These are phyloP conservation scores for Lipomyces kockii DNA, from an alignment of 805 yeast genomes.

Conservation along the genomic window DNA sequence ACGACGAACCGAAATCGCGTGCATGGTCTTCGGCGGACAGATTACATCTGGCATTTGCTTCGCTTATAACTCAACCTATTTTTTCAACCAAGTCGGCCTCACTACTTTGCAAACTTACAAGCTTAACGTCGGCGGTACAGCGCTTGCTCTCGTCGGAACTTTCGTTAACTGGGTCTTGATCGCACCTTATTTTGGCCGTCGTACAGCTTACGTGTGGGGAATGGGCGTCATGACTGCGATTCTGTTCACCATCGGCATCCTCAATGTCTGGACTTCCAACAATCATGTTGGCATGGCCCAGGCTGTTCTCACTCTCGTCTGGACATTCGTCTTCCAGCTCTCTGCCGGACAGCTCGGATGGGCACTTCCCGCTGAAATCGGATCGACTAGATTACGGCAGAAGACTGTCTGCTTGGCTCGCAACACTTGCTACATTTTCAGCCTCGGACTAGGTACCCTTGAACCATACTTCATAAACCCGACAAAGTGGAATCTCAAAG, in stretches of 20 bases:
- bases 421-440: conserved; percentile 39
- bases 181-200: conserved; percentile 41
- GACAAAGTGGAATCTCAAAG: conserved; percentile 52
- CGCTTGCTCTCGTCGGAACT: conserved; percentile 48
- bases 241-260: conserved; percentile 31
- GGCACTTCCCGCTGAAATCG: conserved; percentile 51
- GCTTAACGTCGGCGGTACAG: conserved; percentile 50
- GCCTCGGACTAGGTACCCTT: conserved; percentile 36
- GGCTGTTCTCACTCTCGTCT: conserved; percentile 47
- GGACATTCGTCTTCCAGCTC: conserved; percentile 53
- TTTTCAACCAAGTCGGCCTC: conserved; percentile 53
- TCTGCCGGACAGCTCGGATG: conserved; percentile 53
- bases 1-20: conserved; percentile 38
- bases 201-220: conserved; percentile 32
- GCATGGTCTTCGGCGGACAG: conserved; percentile 48
- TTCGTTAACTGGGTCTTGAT: conserved; percentile 35
- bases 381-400: conserved; percentile 51
- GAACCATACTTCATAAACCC: conserved; percentile 58
- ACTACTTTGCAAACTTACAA: conserved; percentile 49
- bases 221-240: conserved; percentile 14
- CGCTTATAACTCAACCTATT: conserved; percentile 50
- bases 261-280: conserved; percentile 25
- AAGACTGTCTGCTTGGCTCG: conserved; percentile 53
- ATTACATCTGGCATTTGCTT: conserved; percentile 47
- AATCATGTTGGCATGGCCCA: conserved; percentile 12